Evolutionary conservation across 495 filamentous ascomycete species (phyloP), one percentile per base, ranked within the genome.

Genomic region (Amphirosellinia nigrospora): DNA sequence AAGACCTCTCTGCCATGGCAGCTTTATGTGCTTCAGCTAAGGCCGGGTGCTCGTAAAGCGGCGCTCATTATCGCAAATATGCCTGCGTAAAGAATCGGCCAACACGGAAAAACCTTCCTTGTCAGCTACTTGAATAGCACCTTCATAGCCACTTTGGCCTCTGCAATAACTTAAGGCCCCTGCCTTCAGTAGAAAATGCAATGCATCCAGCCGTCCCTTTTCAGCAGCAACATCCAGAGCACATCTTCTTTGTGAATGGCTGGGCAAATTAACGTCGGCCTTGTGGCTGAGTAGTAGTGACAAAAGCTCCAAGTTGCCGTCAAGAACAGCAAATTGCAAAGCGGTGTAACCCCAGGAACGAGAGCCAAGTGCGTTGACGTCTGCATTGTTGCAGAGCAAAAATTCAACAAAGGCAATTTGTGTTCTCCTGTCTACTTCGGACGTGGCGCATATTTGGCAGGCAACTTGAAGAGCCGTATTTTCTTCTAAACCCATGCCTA

Each of bases 241-340:
- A 19, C 43, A 46, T n/a, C n/a, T n/a, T n/a, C n/a, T 46, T n/a
- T n/a, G 7, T 4, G 3, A 5, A 19, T 19, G 7, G 53, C n/a
- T 58, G 3, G 28, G 34, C 10, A 15, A 55, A 39, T 78, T 79
- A 5, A 63, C 55, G 13, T 71, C 55, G 2, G 75, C 77, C 13
- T 66, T 66, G 30, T 74, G 39, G 10, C 72, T 43, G 30, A 77
- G 36, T 16, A 79, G 70, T 8, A 79, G 50, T 16, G 69, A 50
- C 15, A 38, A 55, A 28, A 56, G 36, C 45, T 71, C 66, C 19
- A 74, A 53, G 32, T 74, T 55, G 0, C 72, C 72, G 1, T 0
- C 0, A 6, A 2, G 0, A 21, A 66, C 69, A 0, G 70, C 66
- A 19, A 45, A 13, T 41, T 69, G 61, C 21, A 74, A 26, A 1